Base-by-base conservation (phyloP, 1,284 basidiomycete genomes). In the Ustanciosporium gigantosporum region DNA sequence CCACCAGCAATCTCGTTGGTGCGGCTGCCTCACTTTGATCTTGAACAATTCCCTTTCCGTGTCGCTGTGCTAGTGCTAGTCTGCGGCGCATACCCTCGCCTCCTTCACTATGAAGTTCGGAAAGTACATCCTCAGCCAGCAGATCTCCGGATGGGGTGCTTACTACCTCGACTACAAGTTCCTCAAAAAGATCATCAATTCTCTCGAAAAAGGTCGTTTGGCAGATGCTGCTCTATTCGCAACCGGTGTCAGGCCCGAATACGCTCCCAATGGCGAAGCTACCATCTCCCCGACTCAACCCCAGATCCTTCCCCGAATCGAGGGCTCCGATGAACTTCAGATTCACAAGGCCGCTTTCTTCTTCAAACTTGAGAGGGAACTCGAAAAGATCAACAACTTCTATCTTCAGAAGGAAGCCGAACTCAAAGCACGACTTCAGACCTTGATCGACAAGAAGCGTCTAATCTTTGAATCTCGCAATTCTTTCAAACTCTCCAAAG, bases 331-430 rank as follows among this genome's bases (percentile, higher is more conserved):
- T 24, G 75, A 77, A 46, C 68, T 77, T 11, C 70, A 71, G 41
- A 90, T 91, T 15, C 91, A 96, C 81, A 91, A 94, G 74, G 90
- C 94, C 17, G 91, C 92, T 1, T 99, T 97, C 83, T 98, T 99
- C 83, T 98, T 97, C 84, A 97, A 94, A 76, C 84, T 99, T 1
- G 94, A 97, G 79, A 84, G 95, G 25, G 95, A 99, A 79, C 82
- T 98, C 17, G 95, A 98, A 81, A 99, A 98, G 93, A 97, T 99
- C 82, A 98, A 99, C 80, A 85, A 87, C n/a, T 98, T 99, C 78
- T 99, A 99, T 80, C 84, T 98, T 39, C 90, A 94, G 80, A 96
- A 95, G 79, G 95, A 99, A 79, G 89, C 92, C 11, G 92, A 97
- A 70, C 85, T 98, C 41, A 91, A 91, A 36, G 58, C 76, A 80